Percentiles rank a stretch among this genome's conserved stretches.
Conservation (phyloP, 805 yeast genomes). For the Metschnikowia santaceciliae region DNA sequence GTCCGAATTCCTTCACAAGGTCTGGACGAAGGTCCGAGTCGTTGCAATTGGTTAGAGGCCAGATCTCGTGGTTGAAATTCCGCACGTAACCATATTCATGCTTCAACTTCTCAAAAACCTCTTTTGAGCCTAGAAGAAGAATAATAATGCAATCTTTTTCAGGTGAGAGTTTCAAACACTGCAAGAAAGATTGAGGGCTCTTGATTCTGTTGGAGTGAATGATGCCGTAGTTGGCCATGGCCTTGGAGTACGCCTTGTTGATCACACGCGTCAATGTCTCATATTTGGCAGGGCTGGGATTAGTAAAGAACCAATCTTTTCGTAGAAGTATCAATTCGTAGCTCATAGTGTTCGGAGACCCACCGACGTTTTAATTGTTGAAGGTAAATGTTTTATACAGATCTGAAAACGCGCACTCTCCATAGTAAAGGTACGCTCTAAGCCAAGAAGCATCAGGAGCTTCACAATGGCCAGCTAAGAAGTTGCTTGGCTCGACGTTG, state of each 20-base stretch:
- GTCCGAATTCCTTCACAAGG: constrained; percentile 19
- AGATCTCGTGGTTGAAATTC: constrained; percentile 20
- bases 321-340: constrained; percentile 23
- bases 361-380: not conserved
- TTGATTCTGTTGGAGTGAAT: constrained; percentile 42
- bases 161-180: constrained; percentile 24
- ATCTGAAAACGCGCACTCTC: not conserved
- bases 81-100: constrained; percentile 20
- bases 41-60: constrained; percentile 19
- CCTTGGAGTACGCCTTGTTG: constrained; percentile 50
- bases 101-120: constrained; percentile 21
- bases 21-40: constrained; percentile 27
- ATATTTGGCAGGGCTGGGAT: constrained; percentile 7
- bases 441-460: not conserved
- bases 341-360: constrained; percentile 8
- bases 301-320: constrained; percentile 20
- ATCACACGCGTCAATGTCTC: constrained; percentile 27
- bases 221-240: constrained; percentile 40
- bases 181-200: constrained; percentile 14
- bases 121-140: constrained; percentile 27
- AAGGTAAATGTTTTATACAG: not conserved
- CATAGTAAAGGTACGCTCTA: not conserved
- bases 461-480: not conserved
- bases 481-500: not conserved
- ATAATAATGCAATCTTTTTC: constrained; percentile 17